Percentiles rank a stretch among this genome's conserved stretches.
phyloP scores from a whole-genome alignment of 2,329 filamentous ascomycete genomes.

The Colletotrichum spaethianum region DNA sequence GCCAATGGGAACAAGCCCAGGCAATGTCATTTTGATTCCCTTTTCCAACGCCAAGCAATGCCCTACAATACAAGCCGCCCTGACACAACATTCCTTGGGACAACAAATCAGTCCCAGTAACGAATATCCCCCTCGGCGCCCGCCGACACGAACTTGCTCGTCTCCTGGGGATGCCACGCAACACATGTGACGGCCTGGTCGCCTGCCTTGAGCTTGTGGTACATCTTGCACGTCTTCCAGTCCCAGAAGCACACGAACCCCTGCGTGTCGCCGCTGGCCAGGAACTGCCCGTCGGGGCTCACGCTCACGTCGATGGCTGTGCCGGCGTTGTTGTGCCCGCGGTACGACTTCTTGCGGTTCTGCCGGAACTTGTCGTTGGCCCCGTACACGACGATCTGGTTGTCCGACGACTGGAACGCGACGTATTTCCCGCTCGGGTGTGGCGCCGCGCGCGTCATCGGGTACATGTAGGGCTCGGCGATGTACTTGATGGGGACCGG shows the following conservation, averaged over 20 bases:
- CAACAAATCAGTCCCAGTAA: conserved; percentile 86
- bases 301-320: conserved; percentile 92
- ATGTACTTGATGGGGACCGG: conserved; percentile 99
- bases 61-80: conserved; percentile 26
- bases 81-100: not conserved
- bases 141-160: conserved; percentile 91
- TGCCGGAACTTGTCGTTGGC: conserved; percentile 96
- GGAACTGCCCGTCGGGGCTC: conserved; percentile 91
- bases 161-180: conserved; percentile 98
- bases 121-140: conserved; percentile 90
- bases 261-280: conserved; percentile 87
- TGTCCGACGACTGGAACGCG: conserved; percentile 90
- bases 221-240: conserved; percentile 99
- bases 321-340: conserved; percentile 95
- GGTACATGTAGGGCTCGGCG: conserved; percentile 97
- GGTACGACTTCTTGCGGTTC: conserved; percentile 96
- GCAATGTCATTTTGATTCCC: conserved; percentile 20
- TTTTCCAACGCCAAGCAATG: conserved; percentile 41
- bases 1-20: not conserved
- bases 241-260: conserved; percentile 98
- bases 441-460: conserved; percentile 86
- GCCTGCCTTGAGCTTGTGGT: conserved; percentile 91
- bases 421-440: conserved; percentile 96
- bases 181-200: conserved; percentile 88
- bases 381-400: conserved; percentile 96